phyloP scores from a whole-genome alignment of 2,329 filamentous ascomycete genomes.

The Pseudogymnoascus sp. region DNA sequence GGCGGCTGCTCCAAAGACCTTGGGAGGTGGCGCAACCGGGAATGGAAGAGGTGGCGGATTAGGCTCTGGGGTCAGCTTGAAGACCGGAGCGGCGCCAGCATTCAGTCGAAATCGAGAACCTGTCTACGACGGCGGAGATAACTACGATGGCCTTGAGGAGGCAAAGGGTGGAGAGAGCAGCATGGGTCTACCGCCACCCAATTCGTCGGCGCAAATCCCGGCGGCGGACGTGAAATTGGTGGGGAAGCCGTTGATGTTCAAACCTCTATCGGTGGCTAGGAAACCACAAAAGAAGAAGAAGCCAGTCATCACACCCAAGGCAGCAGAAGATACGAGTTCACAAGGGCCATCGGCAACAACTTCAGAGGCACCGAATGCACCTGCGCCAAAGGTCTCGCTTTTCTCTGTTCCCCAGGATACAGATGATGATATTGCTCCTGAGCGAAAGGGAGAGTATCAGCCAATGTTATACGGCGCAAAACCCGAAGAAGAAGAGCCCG shows the following conservation, averaged over 20 bases:
- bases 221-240: constrained; percentile 59
- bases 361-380: constrained; percentile 20
- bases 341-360: not conserved
- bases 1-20: constrained; percentile 33
- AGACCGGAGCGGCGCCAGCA: constrained; percentile 73
- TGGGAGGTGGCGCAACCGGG: constrained; percentile 18
- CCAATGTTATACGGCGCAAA: constrained; percentile 38
- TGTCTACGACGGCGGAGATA: constrained; percentile 13
- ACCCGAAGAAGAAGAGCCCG: constrained; percentile 12
- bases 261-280: constrained; percentile 74
- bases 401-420: constrained; percentile 52
- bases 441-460: constrained; percentile 35
- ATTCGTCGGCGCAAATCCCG: constrained; percentile 40
- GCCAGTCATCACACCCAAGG: constrained; percentile 12
- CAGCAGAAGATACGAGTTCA: constrained; percentile 13
- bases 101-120: constrained; percentile 55
- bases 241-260: constrained; percentile 73
- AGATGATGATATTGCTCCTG: constrained; percentile 9
- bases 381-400: constrained; percentile 56
- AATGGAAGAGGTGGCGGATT: constrained; percentile 16
- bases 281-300: constrained; percentile 63
- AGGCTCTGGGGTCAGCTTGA: constrained; percentile 58
- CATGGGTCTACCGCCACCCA: constrained; percentile 35
- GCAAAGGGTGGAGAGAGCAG: constrained; percentile 20
- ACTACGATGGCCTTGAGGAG: constrained; percentile 20